Evolutionary conservation across 108 stramenopile genomes (phyloP).

Genomic region (Cyclotella cryptica): DNA sequence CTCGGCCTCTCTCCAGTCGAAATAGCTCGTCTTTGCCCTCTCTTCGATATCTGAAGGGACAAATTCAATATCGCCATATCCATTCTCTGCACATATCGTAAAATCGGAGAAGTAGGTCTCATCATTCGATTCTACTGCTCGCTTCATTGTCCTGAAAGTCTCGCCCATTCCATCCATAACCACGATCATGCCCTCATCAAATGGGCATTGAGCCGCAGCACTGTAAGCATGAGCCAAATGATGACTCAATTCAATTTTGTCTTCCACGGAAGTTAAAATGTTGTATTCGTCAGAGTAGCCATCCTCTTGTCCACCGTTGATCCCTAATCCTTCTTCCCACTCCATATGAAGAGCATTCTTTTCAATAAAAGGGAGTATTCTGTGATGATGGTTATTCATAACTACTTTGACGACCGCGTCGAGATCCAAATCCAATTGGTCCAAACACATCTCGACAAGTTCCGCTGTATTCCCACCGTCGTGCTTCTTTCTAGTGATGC

Average conservation of each 20-base stretch:
- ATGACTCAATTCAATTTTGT: constrained; percentile 86
- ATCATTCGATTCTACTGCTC: constrained; percentile 53
- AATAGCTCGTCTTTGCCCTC: constrained; percentile 48
- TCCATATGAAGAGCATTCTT: constrained; percentile 60
- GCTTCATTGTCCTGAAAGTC: constrained; percentile 86
- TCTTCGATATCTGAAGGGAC: constrained; percentile 81
- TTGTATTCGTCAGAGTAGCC: constrained; percentile 84
- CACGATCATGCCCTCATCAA: constrained; percentile 85
- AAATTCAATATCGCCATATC: constrained; percentile 59
- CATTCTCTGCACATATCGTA: constrained; percentile 41
- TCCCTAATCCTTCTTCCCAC: constrained; percentile 79
- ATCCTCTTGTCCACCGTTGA: constrained; percentile 75
- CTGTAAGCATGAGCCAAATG: constrained; percentile 97
- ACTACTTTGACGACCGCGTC: constrained; percentile 85
- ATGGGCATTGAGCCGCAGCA: constrained; percentile 83
- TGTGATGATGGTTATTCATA: constrained; percentile 95
- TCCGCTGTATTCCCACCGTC: constrained; percentile 88
- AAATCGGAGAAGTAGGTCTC: constrained; percentile 81
- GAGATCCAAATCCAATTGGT: constrained; percentile 73
- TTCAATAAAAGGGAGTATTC: constrained; percentile 83
- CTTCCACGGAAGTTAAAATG: constrained; percentile 42
- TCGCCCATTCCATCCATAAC: constrained; percentile 98
- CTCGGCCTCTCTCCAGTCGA: constrained; percentile 95
- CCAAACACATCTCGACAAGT: constrained; percentile 84
- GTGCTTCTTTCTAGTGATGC: constrained; percentile 86